A percentile compares a stretch with the other conserved stretches of the same genome.
These are phyloP conservation scores for Lycium ferocissimum DNA, from an alignment of 257 asterid species.

Conservation along the genomic window DNA sequence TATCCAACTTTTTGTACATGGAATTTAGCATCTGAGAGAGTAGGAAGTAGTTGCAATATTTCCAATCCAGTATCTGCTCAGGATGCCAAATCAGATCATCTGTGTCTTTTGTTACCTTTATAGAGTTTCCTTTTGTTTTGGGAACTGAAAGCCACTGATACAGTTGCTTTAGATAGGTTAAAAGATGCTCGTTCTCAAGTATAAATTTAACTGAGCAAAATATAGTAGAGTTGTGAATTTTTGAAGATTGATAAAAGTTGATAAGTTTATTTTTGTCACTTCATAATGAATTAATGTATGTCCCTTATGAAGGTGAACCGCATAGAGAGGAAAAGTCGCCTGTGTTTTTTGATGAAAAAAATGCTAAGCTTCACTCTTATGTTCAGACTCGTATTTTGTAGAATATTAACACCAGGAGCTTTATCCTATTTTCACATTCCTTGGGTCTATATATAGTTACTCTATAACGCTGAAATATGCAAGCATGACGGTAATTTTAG, in stretches of 20 bases:
- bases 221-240: neutral
- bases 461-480: neutral
- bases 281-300: neutral
- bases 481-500: neutral
- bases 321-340: neutral
- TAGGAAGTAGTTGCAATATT: neutral
- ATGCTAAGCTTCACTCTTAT: neutral
- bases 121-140: neutral
- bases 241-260: neutral
- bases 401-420: neutral
- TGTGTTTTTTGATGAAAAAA: neutral
- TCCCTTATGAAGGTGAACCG: neutral
- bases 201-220: neutral
- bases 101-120: neutral
- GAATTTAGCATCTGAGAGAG: constrained; percentile 30
- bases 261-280: neutral
- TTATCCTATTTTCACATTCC: neutral
- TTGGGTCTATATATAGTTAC: neutral
- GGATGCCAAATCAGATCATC: constrained; percentile 10
- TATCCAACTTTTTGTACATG: constrained; percentile 17
- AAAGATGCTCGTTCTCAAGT: neutral
- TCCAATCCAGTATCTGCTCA: neutral
- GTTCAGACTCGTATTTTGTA: neutral
- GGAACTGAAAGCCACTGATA: neutral
- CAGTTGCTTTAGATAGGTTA: neutral